Conservation (phyloP, 352 stramenopile genomes). For the Globisporangium nunn region DNA sequence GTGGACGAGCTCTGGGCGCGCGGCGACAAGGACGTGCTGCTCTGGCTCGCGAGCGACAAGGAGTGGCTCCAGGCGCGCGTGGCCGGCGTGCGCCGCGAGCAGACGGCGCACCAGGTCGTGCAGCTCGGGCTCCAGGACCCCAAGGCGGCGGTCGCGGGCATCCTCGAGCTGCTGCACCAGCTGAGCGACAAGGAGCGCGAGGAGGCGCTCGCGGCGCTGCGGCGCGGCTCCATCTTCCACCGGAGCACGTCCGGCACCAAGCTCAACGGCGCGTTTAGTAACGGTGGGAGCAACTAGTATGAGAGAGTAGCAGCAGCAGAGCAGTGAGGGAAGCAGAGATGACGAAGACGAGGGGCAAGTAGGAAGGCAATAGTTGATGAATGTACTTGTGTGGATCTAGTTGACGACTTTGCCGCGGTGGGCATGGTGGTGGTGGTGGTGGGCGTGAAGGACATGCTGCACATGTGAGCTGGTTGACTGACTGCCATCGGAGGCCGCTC, state of each 20-base stretch:
- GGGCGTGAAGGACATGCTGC: too few species aligned
- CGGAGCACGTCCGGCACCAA: constrained; percentile 45
- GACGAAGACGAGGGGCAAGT: too few species aligned
- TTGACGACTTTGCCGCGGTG: too few species aligned
- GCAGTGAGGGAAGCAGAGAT: too few species aligned
- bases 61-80: constrained; percentile 68
- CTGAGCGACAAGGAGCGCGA: constrained; percentile 82
- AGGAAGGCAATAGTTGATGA: too few species aligned
- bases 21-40: constrained; percentile 73
- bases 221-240: constrained; percentile 84
- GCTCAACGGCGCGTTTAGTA: constrained; percentile 23
- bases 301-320: neutral
- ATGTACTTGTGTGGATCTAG: too few species aligned
- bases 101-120: constrained; percentile 71
- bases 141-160: constrained; percentile 78
- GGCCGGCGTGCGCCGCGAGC: constrained; percentile 45
- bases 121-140: constrained; percentile 68
- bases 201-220: constrained; percentile 67
- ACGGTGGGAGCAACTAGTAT: too few species aligned
- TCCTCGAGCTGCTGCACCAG: constrained; percentile 79
- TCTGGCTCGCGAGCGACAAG: constrained; percentile 75
- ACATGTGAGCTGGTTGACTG: too few species aligned
- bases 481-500: too few species aligned
- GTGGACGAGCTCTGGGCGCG: constrained; percentile 58
- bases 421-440: too few species aligned